A percentile compares a stretch with the other conserved stretches of the same genome.
phyloP scores from a whole-genome alignment of 257 asterid species.

The Echites panduratus region DNA sequence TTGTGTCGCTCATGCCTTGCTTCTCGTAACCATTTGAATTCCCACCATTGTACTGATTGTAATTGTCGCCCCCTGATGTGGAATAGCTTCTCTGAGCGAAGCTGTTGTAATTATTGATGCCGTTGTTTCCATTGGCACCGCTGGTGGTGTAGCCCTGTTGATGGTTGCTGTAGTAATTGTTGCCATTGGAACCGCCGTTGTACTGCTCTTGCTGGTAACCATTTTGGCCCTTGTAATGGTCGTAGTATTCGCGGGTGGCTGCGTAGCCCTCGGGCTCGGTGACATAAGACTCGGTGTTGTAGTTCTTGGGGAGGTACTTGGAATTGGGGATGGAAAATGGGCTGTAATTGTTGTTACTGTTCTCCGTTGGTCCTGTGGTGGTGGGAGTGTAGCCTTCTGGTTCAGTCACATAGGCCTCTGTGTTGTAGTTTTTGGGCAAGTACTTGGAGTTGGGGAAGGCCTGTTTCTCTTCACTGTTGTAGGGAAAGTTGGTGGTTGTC shows the following conservation, averaged over 20 bases:
- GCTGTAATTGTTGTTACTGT: slow-evolving; percentile 8
- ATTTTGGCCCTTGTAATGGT: slow-evolving; percentile 13
- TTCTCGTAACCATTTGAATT: slow-evolving; percentile 30
- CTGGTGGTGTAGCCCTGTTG: slow-evolving; percentile 14
- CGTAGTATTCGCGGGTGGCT: neutral
- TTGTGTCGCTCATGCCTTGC: slow-evolving; percentile 89
- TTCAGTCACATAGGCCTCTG: slow-evolving; percentile 56
- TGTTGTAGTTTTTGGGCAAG: slow-evolving; percentile 81
- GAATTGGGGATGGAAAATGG: slow-evolving; percentile 10
- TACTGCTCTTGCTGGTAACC: slow-evolving; percentile 17
- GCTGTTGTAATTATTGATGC: slow-evolving; percentile 25
- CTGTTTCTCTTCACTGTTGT: slow-evolving; percentile 13
- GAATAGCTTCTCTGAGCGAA: slow-evolving; percentile 14
- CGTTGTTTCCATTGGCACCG: slow-evolving; percentile 9
- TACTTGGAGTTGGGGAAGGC: slow-evolving; percentile 34
- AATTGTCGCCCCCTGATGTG: slow-evolving; percentile 6
- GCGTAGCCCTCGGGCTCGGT: slow-evolving; percentile 40
- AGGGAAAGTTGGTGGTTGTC: neutral
- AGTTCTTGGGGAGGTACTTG: slow-evolving; percentile 63
- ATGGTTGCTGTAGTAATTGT: slow-evolving; percentile 19
- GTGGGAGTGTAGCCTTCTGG: slow-evolving; percentile 29
- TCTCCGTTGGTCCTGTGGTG: neutral
- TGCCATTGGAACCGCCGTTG: slow-evolving; percentile 11
- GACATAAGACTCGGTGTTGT: slow-evolving; percentile 66
- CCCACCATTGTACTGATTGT: slow-evolving; percentile 24